These are phyloP conservation scores for Fusarium chlamydosporum DNA, from an alignment of 2,329 filamentous ascomycete genomes.

Conservation along the genomic window DNA sequence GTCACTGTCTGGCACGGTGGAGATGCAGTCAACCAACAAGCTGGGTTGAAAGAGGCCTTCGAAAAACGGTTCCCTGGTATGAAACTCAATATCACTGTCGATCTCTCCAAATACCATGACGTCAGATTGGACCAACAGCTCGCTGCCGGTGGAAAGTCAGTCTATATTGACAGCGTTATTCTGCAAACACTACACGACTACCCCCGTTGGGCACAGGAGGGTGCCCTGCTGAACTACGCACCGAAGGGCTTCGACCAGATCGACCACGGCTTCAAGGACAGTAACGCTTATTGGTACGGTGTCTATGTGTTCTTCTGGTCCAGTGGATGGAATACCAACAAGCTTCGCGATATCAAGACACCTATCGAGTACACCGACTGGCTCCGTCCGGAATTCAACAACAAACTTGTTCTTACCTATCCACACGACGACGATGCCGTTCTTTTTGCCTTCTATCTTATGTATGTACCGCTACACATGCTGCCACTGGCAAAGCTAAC, in stretches of 20 bases:
- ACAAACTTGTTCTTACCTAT: constrained; percentile 68
- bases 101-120: constrained; percentile 70
- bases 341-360: constrained; percentile 52
- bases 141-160: constrained; percentile 50
- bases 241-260: constrained; percentile 63
- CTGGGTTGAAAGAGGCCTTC: constrained; percentile 60
- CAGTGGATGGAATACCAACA: constrained; percentile 51
- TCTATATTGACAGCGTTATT: constrained; percentile 59
- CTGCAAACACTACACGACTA: constrained; percentile 68
- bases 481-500: not conserved
- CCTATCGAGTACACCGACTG: constrained; percentile 59
- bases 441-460: constrained; percentile 64
- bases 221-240: constrained; percentile 64
- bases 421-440: constrained; percentile 72
- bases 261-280: constrained; percentile 56
- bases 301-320: constrained; percentile 58
- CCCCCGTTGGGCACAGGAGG: constrained; percentile 64
- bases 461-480: constrained; percentile 53
- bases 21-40: constrained; percentile 60
- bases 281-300: constrained; percentile 58
- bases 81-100: constrained; percentile 67
- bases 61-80: constrained; percentile 64
- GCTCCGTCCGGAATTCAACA: constrained; percentile 65
- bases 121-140: constrained; percentile 62
- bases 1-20: constrained; percentile 65